Percentiles rank a stretch among this genome's conserved stretches.
Conservation (phyloP, 768 basidiomycete species). For the Tylopilus felleus region DNA sequence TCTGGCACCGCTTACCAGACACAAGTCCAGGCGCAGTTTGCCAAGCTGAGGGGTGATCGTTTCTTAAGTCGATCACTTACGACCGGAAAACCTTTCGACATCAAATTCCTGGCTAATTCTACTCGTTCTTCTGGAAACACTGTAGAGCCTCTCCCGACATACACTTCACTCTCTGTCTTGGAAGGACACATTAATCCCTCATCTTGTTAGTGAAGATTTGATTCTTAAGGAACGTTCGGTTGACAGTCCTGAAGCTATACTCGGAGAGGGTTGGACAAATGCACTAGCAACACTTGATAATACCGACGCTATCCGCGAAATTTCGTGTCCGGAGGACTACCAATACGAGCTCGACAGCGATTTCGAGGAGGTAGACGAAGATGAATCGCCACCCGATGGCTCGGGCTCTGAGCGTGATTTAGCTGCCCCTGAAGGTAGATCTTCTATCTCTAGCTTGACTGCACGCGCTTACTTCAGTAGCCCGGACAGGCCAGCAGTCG, state of each 20-base stretch:
- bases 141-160: slow-evolving; percentile 1
- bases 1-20: background rate
- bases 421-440: slow-evolving; percentile 1
- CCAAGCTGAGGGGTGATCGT: slow-evolving; percentile 5
- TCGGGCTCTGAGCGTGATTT: background rate
- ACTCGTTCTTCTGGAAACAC: background rate
- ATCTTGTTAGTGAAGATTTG: too few species aligned
- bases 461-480: background rate
- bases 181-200: too few species aligned
- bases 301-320: background rate
- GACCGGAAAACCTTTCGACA: slow-evolving; percentile 18
- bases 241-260: too few species aligned
- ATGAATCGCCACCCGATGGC: background rate
- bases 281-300: too few species aligned
- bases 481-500: slow-evolving; percentile 2
- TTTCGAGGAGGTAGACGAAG: slow-evolving; percentile 19
- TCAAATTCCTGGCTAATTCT: slow-evolving; percentile 17
- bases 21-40: background rate
- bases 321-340: slow-evolving; percentile 8
- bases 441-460: background rate
- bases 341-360: slow-evolving; percentile 27
- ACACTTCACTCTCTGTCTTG: too few species aligned
- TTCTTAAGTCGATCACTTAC: slow-evolving; percentile 12
- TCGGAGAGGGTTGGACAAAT: too few species aligned
- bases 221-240: too few species aligned